Percentiles rank a stretch among this genome's conserved stretches.
Evolutionary conservation across 208 protist genomes (phyloP).

Genomic region (Tetramitus jugosus): DNA sequence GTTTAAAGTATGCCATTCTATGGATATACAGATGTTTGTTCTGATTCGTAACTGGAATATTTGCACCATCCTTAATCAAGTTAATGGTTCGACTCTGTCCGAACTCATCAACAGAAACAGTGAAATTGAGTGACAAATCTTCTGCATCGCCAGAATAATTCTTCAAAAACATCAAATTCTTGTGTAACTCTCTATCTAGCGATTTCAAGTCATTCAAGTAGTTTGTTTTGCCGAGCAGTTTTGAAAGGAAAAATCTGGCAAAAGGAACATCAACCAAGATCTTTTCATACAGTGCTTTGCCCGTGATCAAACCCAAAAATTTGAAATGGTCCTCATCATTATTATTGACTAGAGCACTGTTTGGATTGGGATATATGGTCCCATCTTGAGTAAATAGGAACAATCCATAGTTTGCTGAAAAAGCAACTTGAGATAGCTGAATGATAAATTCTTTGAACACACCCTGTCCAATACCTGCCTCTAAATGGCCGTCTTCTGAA

Average conservation of each 20-base stretch:
- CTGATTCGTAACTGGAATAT: conserved; percentile 63
- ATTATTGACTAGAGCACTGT: not conserved
- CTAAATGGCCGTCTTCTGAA: conserved; percentile 46
- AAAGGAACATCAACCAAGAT: conserved; percentile 76
- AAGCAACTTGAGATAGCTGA: conserved; percentile 61
- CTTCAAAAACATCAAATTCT: conserved; percentile 60
- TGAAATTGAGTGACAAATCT: conserved; percentile 59
- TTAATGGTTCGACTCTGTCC: not conserved
- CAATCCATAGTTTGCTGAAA: conserved; percentile 62
- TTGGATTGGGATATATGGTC: conserved; percentile 73
- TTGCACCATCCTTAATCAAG: conserved; percentile 42
- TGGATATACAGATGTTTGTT: conserved; percentile 82
- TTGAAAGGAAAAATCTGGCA: conserved; percentile 68
- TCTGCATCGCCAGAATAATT: conserved; percentile 57
- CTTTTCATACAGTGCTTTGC: conserved; percentile 71
- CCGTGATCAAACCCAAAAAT: conserved; percentile 77
- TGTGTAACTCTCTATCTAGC: conserved; percentile 71
- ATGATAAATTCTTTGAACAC: conserved; percentile 79
- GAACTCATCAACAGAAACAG: not conserved
- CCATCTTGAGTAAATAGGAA: conserved; percentile 68
- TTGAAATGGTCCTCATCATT: conserved; percentile 32
- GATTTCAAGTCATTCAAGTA: conserved; percentile 67
- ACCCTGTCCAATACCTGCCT: conserved; percentile 75
- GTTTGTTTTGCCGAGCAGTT: conserved; percentile 60
- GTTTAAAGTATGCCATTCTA: conserved; percentile 74